These are phyloP conservation scores for Xylariaceae sp. DNA, from an alignment of 2,329 filamentous ascomycete genomes.

Conservation along the genomic window DNA sequence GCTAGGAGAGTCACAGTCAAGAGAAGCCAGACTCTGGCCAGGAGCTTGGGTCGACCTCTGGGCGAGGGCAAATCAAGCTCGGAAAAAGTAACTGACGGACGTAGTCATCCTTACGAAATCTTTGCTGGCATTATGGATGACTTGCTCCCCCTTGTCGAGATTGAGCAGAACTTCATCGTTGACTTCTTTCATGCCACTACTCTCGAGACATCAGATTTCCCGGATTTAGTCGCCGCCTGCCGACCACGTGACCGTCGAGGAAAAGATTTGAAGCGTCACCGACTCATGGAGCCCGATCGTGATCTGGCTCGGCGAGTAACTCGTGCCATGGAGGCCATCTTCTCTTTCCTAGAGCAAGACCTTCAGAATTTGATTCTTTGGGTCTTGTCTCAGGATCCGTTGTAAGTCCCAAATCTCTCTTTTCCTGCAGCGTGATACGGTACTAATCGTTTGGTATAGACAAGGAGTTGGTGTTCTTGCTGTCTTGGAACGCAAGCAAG, in stretches of 20 bases:
- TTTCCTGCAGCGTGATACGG: background rate
- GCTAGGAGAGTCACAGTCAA: constrained; percentile 92
- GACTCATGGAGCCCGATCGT: constrained; percentile 84
- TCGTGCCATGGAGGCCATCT: constrained; percentile 86
- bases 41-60: constrained; percentile 66
- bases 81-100: constrained; percentile 62
- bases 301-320: constrained; percentile 80
- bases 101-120: constrained; percentile 73
- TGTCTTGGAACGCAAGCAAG: constrained; percentile 73
- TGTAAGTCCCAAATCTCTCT: constrained; percentile 57
- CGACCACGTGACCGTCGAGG: constrained; percentile 67
- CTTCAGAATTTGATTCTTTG: constrained; percentile 79
- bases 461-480: constrained; percentile 88
- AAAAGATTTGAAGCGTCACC: constrained; percentile 69
- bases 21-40: constrained; percentile 82
- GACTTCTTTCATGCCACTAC: constrained; percentile 96
- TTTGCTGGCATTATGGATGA: constrained; percentile 81
- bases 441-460: constrained; percentile 39
- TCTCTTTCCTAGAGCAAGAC: constrained; percentile 76
- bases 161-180: constrained; percentile 96
- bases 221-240: constrained; percentile 68
- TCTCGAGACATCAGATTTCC: constrained; percentile 75
- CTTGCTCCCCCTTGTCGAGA: constrained; percentile 76
- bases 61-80: constrained; percentile 55
- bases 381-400: constrained; percentile 74